Percentiles rank a stretch among this genome's conserved stretches.
phyloP scores from a whole-genome alignment of 352 stramenopile species.

The Phytophthora cryptogea region DNA sequence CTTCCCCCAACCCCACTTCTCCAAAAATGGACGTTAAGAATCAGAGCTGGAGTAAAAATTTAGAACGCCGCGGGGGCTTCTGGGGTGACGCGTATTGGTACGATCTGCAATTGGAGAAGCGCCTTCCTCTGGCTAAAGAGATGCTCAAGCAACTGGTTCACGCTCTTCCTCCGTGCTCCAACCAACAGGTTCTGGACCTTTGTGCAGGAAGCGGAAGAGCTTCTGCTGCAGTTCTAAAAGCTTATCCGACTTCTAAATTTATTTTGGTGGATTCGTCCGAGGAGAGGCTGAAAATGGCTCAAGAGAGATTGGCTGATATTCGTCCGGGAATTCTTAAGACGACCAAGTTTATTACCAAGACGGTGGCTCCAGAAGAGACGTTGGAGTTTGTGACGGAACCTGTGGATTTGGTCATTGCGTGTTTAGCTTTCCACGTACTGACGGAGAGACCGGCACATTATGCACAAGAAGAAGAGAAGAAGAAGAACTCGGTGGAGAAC shows the following conservation, averaged over 20 bases:
- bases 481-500: slow-evolving; percentile 20
- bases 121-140: slow-evolving; percentile 60
- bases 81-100: slow-evolving; percentile 83
- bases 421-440: slow-evolving; percentile 74
- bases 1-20: background rate
- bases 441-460: slow-evolving; percentile 63
- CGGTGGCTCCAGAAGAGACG: slow-evolving; percentile 23
- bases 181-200: slow-evolving; percentile 63
- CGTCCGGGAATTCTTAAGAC: background rate
- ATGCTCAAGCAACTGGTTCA: slow-evolving; percentile 69
- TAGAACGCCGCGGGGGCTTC: slow-evolving; percentile 68
- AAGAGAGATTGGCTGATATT: slow-evolving; percentile 39
- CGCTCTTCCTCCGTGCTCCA: slow-evolving; percentile 63
- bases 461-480: background rate
- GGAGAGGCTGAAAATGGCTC: slow-evolving; percentile 60
- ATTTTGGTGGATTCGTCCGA: slow-evolving; percentile 62
- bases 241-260: slow-evolving; percentile 63
- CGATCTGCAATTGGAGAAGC: slow-evolving; percentile 63
- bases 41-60: slow-evolving; percentile 50
- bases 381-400: slow-evolving; percentile 28
- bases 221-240: slow-evolving; percentile 51
- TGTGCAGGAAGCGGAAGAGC: slow-evolving; percentile 69
- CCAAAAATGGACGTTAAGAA: slow-evolving; percentile 13
- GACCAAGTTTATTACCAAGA: slow-evolving; percentile 29
- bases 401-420: slow-evolving; percentile 65